Evolutionary conservation across 257 asterid species (phyloP).

Genomic region (Cruciata laevipes): DNA sequence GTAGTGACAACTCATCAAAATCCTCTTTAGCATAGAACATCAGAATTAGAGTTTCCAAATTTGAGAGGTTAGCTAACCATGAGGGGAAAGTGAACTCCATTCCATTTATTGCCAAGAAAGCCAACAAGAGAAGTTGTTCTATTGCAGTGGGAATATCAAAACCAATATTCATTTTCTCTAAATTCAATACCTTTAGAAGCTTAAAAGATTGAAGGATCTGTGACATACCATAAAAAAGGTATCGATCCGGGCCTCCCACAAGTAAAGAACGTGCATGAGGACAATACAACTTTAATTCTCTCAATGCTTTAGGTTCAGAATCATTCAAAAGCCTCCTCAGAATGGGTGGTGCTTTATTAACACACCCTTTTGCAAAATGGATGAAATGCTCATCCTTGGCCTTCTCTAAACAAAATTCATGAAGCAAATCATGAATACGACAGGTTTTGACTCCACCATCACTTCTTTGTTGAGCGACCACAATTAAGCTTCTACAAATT

Average conservation of each 20-base stretch:
- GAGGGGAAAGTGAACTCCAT: neutral
- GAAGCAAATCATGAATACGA: neutral
- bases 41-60: constrained; percentile 2
- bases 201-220: neutral
- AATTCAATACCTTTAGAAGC: constrained; percentile 1
- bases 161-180: too few species aligned
- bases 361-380: neutral
- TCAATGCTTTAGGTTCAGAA: neutral
- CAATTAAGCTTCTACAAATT: neutral
- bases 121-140: constrained; percentile 2
- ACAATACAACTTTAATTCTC: neutral
- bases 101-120: neutral
- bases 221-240: neutral
- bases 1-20: too few species aligned
- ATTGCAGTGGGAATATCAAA: too few species aligned
- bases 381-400: neutral
- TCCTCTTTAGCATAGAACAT: too few species aligned
- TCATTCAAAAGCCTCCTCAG: neutral
- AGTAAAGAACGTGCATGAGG: neutral
- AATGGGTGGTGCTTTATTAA: too few species aligned
- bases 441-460: neutral
- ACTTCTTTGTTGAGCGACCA: neutral
- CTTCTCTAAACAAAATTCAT: neutral
- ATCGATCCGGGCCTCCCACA: too few species aligned
- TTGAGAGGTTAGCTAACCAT: neutral